A percentile compares a stretch with the other conserved stretches of the same genome.
phyloP scores from a whole-genome alignment of 208 protist species.

The Leishmania lainsoni region DNA sequence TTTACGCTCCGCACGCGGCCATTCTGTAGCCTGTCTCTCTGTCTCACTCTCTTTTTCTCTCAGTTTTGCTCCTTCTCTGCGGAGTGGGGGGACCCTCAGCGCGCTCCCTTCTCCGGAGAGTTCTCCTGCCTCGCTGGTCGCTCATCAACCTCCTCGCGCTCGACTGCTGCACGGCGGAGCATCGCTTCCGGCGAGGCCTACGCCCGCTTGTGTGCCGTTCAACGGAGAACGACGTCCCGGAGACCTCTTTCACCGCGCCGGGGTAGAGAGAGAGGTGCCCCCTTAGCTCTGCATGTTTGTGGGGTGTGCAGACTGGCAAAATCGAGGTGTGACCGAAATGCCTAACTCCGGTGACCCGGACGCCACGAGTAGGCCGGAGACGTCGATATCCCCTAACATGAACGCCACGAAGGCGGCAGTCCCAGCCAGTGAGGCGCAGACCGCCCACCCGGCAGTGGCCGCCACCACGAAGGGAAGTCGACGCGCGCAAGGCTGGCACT shows the following conservation, averaged over 20 bases:
- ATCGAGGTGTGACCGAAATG: neutral
- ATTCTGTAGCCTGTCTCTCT: neutral
- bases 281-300: neutral
- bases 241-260: neutral
- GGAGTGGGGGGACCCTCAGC: neutral
- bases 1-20: neutral
- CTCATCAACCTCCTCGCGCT: neutral
- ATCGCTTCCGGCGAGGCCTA: neutral
- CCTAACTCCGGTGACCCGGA: neutral
- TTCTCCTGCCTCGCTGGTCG: neutral
- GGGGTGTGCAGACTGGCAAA: neutral
- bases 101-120: neutral
- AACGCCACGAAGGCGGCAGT: neutral
- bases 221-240: neutral
- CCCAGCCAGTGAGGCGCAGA: neutral
- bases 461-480: slow-evolving; percentile 22
- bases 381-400: slow-evolving; percentile 4
- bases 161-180: neutral
- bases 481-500: slow-evolving; percentile 25
- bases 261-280: neutral
- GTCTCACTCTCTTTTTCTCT: slow-evolving; percentile 2
- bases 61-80: neutral
- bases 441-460: neutral
- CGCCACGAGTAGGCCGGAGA: neutral
- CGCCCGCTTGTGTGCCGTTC: neutral